Evolutionary conservation across 2,329 filamentous ascomycete genomes (phyloP), one percentile per base, ranked within the genome.

Genomic region (Trichoderma sp.): DNA sequence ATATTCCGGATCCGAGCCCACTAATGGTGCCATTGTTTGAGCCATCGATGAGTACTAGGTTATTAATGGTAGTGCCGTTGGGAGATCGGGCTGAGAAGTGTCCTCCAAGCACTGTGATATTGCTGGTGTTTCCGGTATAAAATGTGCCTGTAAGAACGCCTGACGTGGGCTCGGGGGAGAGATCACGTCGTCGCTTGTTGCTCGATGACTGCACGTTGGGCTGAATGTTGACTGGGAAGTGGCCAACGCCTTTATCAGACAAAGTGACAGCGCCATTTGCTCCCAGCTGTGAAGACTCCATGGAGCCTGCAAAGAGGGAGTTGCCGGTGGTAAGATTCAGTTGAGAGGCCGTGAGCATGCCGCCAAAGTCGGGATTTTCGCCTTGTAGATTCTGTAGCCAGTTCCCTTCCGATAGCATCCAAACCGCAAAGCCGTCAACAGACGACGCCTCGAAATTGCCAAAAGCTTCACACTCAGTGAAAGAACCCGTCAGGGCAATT

Each of bases 31-130:
- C 84, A 70, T 84, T 84, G 70, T 92, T 84, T n/a, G 88, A 87
- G 55, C 91, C 90, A 78, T 97, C 92, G 71, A 98, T 88, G 72
- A 99, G 87, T 47, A 91, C 84, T 19, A 99, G 83, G 75, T 97
- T 98, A 73, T 93, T 85, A 70, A 97, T 85, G 5, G 85, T 84
- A 4, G 90, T 89, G 27, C 90, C 92, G 73, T 94, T 87, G 16
- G 87, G 33, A 11, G 63, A 87, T 35, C 84, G 88, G 0, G 92
- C 90, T 8, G 87, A 87, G 77, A 99, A 99, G 75, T 94, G 93
- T 1, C 96, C 96, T 60, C 90, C 96, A 33, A 98, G 84, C 49
- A 98, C 87, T 0, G 96, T 98, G 68, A 96, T 85, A 79, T 97
- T 97, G 72, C 88, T 86, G 70, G 83, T 84, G 71, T 88, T 87